Base-by-base conservation (phyloP, 2,329 filamentous ascomycete genomes). In the Paecilomyces niveus region DNA sequence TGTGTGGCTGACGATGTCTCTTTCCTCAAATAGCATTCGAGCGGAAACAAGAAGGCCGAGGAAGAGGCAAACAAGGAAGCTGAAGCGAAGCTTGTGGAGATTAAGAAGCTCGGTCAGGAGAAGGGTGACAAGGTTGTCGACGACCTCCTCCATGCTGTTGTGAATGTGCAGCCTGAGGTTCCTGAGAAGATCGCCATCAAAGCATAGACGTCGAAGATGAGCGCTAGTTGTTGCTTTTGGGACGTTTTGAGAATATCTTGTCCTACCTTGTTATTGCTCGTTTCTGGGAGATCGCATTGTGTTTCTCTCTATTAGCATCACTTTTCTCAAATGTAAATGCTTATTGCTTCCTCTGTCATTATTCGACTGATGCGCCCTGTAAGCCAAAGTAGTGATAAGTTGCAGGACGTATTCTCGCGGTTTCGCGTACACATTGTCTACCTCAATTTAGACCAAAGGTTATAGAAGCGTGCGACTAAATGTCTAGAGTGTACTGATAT, bases 1-100 rank as follows among this genome's bases (percentile, higher is more conserved):
- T 13, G n/a, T 18, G 6, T 8, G 49, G 15, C 57, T 57, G 29
- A 56, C 53, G 33, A 32, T 56, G 3, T 45, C 8, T 45, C 13
- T 11, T 39, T 13, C 52, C 29, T n/a, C 3, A 54, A 57, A 65
- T 67, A 97, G 93, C 93, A 99, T 80, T 88, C 89, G 68, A 90
- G 90, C 75, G 92, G 92, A 70, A 97, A 97, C 83, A 85, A 89
- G 76, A 85, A 87, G 66, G 89, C 89, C 63, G 89, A 93, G 74
- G 84, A 86, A 62, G 86, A 92, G 68, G 90, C 91, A 65, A 85
- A 86, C 76, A 88, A 87, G 77, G 90, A 93, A 64, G 89, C 89
- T 56, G 90, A 96, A 61, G 81, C 76, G 68, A 87, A 95, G 78
- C 86, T 97, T 68, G 83, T 87, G 75, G 86, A 89, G 74, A 97